Conservation (phyloP, 306 rosid genomes). For the Vigna nakashimae region DNA sequence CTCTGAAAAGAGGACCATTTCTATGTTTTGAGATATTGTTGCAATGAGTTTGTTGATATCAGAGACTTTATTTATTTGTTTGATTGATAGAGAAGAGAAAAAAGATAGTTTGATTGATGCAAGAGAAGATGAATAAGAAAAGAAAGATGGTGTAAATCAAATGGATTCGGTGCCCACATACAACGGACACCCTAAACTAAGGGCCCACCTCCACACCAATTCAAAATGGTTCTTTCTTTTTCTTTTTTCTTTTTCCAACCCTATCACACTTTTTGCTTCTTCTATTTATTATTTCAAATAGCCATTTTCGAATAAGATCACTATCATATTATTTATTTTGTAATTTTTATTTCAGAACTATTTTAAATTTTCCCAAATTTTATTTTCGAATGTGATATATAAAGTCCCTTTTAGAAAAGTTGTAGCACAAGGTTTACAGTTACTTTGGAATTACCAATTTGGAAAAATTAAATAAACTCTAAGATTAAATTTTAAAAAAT, state of each 20-base stretch:
- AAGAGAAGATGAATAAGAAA: not conserved
- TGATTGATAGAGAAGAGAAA: too few relatives aligned
- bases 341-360: not conserved
- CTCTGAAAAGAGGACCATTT: too few relatives aligned
- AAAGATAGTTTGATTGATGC: too few relatives aligned
- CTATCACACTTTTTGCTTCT: too few relatives aligned
- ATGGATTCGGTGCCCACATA: constrained; percentile 32
- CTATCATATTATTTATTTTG: not conserved
- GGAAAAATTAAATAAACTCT: too few relatives aligned
- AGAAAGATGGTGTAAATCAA: not conserved
- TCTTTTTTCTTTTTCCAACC: not conserved
- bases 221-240: not conserved
- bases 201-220: constrained; percentile 31
- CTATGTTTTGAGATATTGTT: too few relatives aligned
- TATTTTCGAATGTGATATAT: not conserved
- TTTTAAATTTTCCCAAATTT: not conserved
- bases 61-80: too few relatives aligned
- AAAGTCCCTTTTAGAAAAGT: not conserved
- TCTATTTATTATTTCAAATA: not conserved
- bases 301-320: not conserved
- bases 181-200: constrained; percentile 9
- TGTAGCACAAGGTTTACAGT: not conserved
- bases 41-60: too few relatives aligned
- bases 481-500: not conserved
- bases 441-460: not conserved